Evolutionary conservation across 1,284 basidiomycete species (phyloP), one percentile per base, ranked within the genome.

Genomic region (Tilletia caries): DNA sequence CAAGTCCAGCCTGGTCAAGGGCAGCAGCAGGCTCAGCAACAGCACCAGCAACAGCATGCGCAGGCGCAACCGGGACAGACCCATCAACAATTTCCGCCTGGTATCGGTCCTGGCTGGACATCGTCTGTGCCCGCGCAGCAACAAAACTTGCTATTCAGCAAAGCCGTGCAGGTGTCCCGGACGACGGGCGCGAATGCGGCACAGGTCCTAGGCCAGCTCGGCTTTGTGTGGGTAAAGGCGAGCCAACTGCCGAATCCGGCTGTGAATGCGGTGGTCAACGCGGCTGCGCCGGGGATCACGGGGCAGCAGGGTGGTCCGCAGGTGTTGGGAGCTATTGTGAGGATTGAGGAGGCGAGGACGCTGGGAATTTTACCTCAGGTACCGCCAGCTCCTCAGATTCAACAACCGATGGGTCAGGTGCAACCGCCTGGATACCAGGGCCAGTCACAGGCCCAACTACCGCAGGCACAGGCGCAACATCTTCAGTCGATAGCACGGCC

Each of bases 181-280:
- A 76, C 78, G 62, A 72, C 75, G 37, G 71, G 72, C 6, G 69
- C 76, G 0, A 77, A 76, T 15, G 75, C 79, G 5, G 72, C 76
- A 3, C 75, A 78, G 41, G 75, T 77, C 20, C 68, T 82, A 8
- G 71, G 76, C 69, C 76, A 79, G 67, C 73, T 79, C 73, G 80
- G 80, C 58, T 82, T 74, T 50, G 73, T 82, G 48, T 80, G 78
- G 70, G 69, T 82, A 46, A 79, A 78, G 60, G 74, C 73, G 12
- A 44, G 25, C 32, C 65, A 62, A 34, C 27, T 70, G 4, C 69
- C 69, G 13, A 64, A 65, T 60, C 58, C 58, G 33, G 32, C 27
- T 15, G 32, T 62, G 13, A 62, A 62, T 32, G 58, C 58, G 2
- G 33, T 33, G 27, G 23, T 62, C 58, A 65, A 67, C 27, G 69